Base-by-base conservation (phyloP, 345 rosid genomes). In the Gossypium australe region DNA sequence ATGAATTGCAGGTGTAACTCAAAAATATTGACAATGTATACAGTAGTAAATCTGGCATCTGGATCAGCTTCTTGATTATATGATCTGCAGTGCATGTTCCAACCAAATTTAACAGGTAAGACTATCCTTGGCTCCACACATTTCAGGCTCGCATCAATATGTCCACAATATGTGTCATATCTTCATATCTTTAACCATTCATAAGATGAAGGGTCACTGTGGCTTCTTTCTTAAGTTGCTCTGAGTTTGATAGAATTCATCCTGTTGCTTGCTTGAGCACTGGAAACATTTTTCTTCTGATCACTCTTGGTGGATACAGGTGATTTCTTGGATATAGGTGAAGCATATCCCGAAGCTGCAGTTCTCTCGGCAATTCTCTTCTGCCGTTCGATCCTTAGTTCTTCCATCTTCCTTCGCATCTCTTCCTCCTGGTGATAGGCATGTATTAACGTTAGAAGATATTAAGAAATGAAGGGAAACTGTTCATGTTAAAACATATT, bases 321-420 rank as follows among this genome's bases (percentile, higher is more conserved):
- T 8, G 74, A 79, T 79, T 82, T 91, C 77, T 77, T 88, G 73
- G 84, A 64, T 52, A 83, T 68, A 14, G 84, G 53, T 45, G 82
- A 74, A 79, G 85, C 62, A 63, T 76, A 4, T 18, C 80, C 78
- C n/a, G 64, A 48, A 56, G 85, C 84, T 11, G 94, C 93, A 75
- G 91, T 92, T 87, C 94, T 89, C 82, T 90, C 91, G 0, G 98
- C 93, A 41, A 94, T 92, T 81, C 97, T 89, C 79, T 85, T 88
- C 80, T 92, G 97, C 45, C 97, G 87, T 77, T 88, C 87, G 67
- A 90, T 75, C 13, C 49, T 10, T 72, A 88, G 67, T 73, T 84
- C 91, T 82, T 94, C 94, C 86, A 88, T 86, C 79, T 83, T 89
- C 82, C 82, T 89, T 67, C 94, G 74, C 57, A 80, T 82, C 77